A percentile compares a stretch with the other conserved stretches of the same genome.
phyloP scores from a whole-genome alignment of 371 early-diverging fungal genomes.

The Apophysomyces ossiformis region DNA sequence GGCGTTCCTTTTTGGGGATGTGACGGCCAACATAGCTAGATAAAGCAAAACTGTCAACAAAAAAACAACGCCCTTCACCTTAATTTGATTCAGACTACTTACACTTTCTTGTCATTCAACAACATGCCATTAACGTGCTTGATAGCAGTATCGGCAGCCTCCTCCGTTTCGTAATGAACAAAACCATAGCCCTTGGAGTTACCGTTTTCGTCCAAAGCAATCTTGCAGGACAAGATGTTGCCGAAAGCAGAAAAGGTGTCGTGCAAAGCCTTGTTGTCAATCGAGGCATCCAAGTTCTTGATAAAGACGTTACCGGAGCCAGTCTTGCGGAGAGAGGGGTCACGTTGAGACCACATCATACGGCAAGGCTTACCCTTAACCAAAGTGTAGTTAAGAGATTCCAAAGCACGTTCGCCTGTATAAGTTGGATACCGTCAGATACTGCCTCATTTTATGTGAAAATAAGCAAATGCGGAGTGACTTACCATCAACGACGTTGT shows the following conservation, averaged over 20 bases:
- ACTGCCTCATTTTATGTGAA: not conserved
- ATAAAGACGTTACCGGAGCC: constrained; percentile 99
- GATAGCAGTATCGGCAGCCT: constrained; percentile 89
- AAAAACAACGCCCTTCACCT: constrained; percentile 2
- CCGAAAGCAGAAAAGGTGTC: constrained; percentile 97
- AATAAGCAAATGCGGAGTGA: constrained; percentile 19
- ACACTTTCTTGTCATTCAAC: constrained; percentile 87
- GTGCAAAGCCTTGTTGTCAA: constrained; percentile 95
- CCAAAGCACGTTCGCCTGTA: constrained; percentile 88
- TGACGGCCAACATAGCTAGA: constrained; percentile 74
- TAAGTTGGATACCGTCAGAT: constrained; percentile 6
- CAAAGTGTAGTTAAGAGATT: constrained; percentile 90
- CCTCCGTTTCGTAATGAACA: constrained; percentile 91
- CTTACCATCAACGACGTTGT: constrained; percentile 72
- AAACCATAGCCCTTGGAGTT: constrained; percentile 93
- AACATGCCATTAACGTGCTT: constrained; percentile 92
- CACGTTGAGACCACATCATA: constrained; percentile 99
- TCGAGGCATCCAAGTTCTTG: constrained; percentile 96
- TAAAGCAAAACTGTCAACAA: not conserved
- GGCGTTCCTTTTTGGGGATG: constrained; percentile 83
- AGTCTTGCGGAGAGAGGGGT: constrained; percentile 91
- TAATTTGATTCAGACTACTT: constrained; percentile 16
- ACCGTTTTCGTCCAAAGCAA: constrained; percentile 80
- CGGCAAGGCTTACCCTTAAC: constrained; percentile 95
- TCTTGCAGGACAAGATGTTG: constrained; percentile 92